phyloP scores from a whole-genome alignment of 257 asterid genomes.

The Plantago ovata region DNA sequence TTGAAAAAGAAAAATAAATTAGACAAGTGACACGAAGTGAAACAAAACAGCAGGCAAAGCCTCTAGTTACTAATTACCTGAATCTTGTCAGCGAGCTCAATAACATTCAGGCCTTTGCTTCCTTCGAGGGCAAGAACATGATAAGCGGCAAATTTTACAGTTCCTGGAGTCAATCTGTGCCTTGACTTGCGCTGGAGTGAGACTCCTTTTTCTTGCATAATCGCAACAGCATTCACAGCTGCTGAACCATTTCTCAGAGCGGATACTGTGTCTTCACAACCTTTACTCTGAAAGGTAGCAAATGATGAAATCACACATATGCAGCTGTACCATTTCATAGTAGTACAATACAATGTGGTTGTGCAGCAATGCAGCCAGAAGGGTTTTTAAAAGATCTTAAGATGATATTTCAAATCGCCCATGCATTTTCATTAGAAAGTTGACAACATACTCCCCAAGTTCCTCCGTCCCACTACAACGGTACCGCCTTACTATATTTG shows the following conservation, averaged over 20 bases:
- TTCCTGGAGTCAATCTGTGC: conserved; percentile 98
- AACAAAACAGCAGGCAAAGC: conserved; percentile 4
- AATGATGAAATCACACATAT: conserved; percentile 4
- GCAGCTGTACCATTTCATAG: too few relatives aligned
- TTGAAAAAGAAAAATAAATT: conserved; percentile 3
- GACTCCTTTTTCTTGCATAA: conserved; percentile 91
- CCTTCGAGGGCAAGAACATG: conserved; percentile 99
- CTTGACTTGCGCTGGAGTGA: conserved; percentile 74
- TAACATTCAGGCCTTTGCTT: conserved; percentile 87
- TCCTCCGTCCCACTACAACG: too few relatives aligned
- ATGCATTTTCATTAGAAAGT: too few relatives aligned
- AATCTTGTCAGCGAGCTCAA: conserved; percentile 94
- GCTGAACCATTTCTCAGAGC: conserved; percentile 90
- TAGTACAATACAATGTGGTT: conserved; percentile 1
- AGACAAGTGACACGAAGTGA: conserved; percentile 12
- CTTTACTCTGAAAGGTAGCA: conserved; percentile 60
- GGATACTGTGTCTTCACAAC: conserved; percentile 86
- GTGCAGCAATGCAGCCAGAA: neutral
- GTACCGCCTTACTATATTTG: too few relatives aligned
- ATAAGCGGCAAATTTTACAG: conserved; percentile 98
- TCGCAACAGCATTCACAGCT: conserved; percentile 86
- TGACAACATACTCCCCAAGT: too few relatives aligned
- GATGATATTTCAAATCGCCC: too few relatives aligned
- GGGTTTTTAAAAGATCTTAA: too few relatives aligned
- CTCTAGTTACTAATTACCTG: conserved; percentile 53